A percentile compares a stretch with the other conserved stretches of the same genome.
Conservation (phyloP, 306 rosid genomes). For the Ormosia emarginata region DNA sequence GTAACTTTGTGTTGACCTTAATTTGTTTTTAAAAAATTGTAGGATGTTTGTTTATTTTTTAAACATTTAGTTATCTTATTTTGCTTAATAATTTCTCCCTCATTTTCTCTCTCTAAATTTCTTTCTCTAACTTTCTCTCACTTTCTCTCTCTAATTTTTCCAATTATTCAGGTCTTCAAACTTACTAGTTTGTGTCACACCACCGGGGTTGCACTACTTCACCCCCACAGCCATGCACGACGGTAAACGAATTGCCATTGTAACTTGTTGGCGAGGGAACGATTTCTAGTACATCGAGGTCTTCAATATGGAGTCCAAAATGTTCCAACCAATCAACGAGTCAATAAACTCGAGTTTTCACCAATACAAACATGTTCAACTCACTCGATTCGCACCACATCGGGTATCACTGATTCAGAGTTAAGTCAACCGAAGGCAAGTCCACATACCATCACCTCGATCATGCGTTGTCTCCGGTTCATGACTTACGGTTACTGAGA, state of each 20-base stretch:
- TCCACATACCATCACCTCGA: conserved; percentile 51
- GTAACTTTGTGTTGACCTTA: too few species aligned
- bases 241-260: conserved; percentile 51
- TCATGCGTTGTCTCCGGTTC: conserved; percentile 43
- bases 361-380: conserved; percentile 75
- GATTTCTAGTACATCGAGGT: conserved; percentile 69
- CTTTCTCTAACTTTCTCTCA: too few species aligned
- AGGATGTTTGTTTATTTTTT: too few species aligned
- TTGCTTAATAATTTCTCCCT: too few species aligned
- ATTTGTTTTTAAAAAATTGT: too few species aligned
- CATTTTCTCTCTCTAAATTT: too few species aligned
- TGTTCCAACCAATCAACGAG: conserved; percentile 47
- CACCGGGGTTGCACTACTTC: conserved; percentile 71
- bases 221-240: conserved; percentile 74
- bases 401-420: conserved; percentile 83
- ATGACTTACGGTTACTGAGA: conserved; percentile 43
- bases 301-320: conserved; percentile 34
- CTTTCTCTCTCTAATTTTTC: too few species aligned
- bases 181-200: conserved; percentile 52
- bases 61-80: too few species aligned
- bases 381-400: conserved; percentile 48
- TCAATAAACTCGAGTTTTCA: conserved; percentile 51
- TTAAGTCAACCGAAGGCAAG: conserved; percentile 48
- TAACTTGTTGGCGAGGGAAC: conserved; percentile 52
- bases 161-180: neutral